Evolutionary conservation across 2,329 filamentous ascomycete species (phyloP).

Genomic region (Pezicula radicicola): DNA sequence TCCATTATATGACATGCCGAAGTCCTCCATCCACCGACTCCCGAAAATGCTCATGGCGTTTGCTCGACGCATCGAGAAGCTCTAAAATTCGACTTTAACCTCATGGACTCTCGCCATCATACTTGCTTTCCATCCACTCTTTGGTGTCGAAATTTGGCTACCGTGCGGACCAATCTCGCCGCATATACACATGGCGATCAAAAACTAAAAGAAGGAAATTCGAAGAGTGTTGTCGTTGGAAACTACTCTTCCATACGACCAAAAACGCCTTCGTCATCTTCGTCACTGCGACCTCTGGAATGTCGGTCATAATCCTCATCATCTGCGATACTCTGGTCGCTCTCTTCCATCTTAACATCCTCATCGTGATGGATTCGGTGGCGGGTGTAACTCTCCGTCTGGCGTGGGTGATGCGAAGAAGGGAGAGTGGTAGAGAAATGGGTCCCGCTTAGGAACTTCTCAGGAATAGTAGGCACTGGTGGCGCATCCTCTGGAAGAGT

Average conservation of each 20-base stretch:
- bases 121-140: slow-evolving; percentile 49
- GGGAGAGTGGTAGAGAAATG: slow-evolving; percentile 58
- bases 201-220: slow-evolving; percentile 21
- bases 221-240: slow-evolving; percentile 15
- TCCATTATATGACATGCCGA: slow-evolving; percentile 21
- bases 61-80: slow-evolving; percentile 61
- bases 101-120: slow-evolving; percentile 48
- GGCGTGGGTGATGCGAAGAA: slow-evolving; percentile 53
- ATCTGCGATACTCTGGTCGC: slow-evolving; percentile 58
- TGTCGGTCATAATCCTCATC: slow-evolving; percentile 62
- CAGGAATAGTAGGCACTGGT: slow-evolving; percentile 82
- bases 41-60: slow-evolving; percentile 24
- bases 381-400: slow-evolving; percentile 63
- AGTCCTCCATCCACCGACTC: slow-evolving; percentile 6
- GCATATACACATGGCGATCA: slow-evolving; percentile 36
- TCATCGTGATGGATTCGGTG: slow-evolving; percentile 50
- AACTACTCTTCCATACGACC: slow-evolving; percentile 87
- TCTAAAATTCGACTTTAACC: slow-evolving; percentile 63
- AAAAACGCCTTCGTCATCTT: slow-evolving; percentile 95
- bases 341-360: slow-evolving; percentile 68
- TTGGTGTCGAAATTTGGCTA: slow-evolving; percentile 61
- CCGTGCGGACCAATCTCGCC: slow-evolving; percentile 58
- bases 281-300: slow-evolving; percentile 68
- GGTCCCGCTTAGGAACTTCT: slow-evolving; percentile 66
- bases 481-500: slow-evolving; percentile 72